Conservation (phyloP, 2,329 filamentous ascomycete species). For the Diplodia corticola region DNA sequence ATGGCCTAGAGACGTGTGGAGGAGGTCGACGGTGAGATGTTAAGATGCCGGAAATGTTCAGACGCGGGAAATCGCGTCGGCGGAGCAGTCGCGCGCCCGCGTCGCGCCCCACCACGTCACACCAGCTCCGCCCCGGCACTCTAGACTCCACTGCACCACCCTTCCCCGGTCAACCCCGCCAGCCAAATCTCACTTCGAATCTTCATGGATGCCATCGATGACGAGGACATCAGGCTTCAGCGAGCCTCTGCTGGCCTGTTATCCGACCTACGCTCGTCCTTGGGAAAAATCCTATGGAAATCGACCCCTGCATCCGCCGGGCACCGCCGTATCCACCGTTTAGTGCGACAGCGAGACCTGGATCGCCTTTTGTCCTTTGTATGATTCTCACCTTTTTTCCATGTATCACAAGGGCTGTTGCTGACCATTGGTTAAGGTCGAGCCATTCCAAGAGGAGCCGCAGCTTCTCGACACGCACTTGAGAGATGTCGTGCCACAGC, state of each 20-base stretch:
- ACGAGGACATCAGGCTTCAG: conserved; percentile 49
- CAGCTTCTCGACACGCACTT: conserved; percentile 88
- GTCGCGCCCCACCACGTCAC: conserved; percentile 21
- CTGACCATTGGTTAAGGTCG: conserved; percentile 52
- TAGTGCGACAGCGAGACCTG: conserved; percentile 43
- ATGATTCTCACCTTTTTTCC: not conserved
- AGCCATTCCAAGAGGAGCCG: conserved; percentile 92
- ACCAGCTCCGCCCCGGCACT: not conserved
- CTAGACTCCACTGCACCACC: not conserved
- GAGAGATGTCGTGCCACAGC: conserved; percentile 68
- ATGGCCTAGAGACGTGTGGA: not conserved
- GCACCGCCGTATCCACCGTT: conserved; percentile 36
- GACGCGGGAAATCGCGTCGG: conserved; percentile 13
- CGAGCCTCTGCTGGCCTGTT: conserved; percentile 43
- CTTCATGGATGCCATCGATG: conserved; percentile 42
- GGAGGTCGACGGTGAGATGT: not conserved
- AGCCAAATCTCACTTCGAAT: not conserved
- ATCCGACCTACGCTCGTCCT: conserved; percentile 33
- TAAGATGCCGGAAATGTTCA: conserved; percentile 4
- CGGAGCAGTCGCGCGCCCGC: conserved; percentile 9
- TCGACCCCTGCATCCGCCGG: conserved; percentile 27
- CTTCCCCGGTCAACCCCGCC: not conserved
- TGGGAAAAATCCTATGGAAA: conserved; percentile 43
- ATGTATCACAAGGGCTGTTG: not conserved
- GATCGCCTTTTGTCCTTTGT: conserved; percentile 41